Evolutionary conservation across 768 basidiomycete species (phyloP).

Genomic region (Leucocoprinus leucothites): DNA sequence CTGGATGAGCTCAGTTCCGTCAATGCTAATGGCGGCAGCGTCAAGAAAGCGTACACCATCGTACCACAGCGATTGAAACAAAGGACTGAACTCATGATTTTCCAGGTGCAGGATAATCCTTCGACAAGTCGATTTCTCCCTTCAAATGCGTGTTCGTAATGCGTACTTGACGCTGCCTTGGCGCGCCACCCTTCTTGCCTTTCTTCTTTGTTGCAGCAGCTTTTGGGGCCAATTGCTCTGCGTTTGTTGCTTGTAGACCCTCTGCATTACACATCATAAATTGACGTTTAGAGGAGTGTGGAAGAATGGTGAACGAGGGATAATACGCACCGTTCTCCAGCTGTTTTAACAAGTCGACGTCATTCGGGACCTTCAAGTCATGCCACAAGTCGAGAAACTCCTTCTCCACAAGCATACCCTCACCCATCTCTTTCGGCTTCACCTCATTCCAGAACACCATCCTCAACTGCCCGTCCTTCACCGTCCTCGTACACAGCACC

Average conservation of each 20-base stretch:
- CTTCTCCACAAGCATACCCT: slow-evolving; percentile 58
- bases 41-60: too few relatives aligned
- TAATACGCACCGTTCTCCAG: slow-evolving; percentile 61
- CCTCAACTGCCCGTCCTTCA: slow-evolving; percentile 4
- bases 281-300: slow-evolving; percentile 10
- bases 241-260: slow-evolving; percentile 77
- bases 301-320: background rate
- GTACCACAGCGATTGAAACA: too few relatives aligned
- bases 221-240: slow-evolving; percentile 55
- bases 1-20: too few relatives aligned
- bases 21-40: too few relatives aligned
- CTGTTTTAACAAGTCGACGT: slow-evolving; percentile 76
- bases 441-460: slow-evolving; percentile 13
- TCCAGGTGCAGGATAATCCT: slow-evolving; percentile 53
- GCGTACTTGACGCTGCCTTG: slow-evolving; percentile 71
- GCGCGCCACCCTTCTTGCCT: slow-evolving; percentile 75
- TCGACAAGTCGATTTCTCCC: slow-evolving; percentile 81
- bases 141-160: slow-evolving; percentile 89
- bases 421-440: background rate
- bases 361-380: slow-evolving; percentile 77
- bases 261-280: slow-evolving; percentile 53
- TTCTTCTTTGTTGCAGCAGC: slow-evolving; percentile 65
- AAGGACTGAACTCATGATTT: slow-evolving; percentile 20
- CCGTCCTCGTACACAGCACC: slow-evolving; percentile 53
- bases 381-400: slow-evolving; percentile 92